Base-by-base conservation (phyloP, 2,329 filamentous ascomycete species). In the Colletotrichum echinochloae region DNA sequence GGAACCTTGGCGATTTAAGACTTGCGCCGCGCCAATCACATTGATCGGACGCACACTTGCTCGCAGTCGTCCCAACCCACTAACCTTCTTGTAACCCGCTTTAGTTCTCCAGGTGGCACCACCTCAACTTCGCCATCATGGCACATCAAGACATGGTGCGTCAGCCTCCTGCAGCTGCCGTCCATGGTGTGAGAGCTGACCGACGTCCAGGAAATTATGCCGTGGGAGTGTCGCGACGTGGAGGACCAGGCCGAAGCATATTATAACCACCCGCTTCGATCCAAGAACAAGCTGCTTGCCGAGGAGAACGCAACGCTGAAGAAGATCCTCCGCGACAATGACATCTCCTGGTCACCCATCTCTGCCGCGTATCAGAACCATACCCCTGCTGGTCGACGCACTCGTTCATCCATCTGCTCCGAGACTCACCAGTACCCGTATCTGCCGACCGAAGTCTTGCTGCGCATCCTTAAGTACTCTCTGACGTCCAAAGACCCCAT, bases 151-250 rank as follows among this genome's bases (percentile, higher is more conserved):
- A 70, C 20, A 30, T 59, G 35, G 68, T 70, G 11, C n/a, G 67
- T 67, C 33, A 30, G 18, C 20, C 14, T 12, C 18, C 26, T 12
- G 1, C 39, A 51, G 20, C 46, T 35, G 20, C n/a, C 16, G 11
- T 11, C 5, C 4, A 5, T 20, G 16, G 11, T n/a, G 44, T n/a
- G 11, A n/a, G 54, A 56, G 33, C 66, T 73, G 28, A 73, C 37
- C 16, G 11, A n/a, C 3, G 46, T 30, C 2, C 57, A 82, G 78
- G 74, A 76, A 26, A 73, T 78, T 41, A 81, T 79, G 57, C 83
- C 86, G 5, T 85, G 83, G 83, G 86, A 88, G 74, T 84, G 83
- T 66, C 84, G 85, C 64, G 86, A 88, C 73, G 84, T 83, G 74
- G 81, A 85, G 70, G 85, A 88, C 37, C 81, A 83, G 77, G 84